These are phyloP conservation scores for Kitagawia praeruptora DNA, from an alignment of 129 eudicot species.

Conservation along the genomic window DNA sequence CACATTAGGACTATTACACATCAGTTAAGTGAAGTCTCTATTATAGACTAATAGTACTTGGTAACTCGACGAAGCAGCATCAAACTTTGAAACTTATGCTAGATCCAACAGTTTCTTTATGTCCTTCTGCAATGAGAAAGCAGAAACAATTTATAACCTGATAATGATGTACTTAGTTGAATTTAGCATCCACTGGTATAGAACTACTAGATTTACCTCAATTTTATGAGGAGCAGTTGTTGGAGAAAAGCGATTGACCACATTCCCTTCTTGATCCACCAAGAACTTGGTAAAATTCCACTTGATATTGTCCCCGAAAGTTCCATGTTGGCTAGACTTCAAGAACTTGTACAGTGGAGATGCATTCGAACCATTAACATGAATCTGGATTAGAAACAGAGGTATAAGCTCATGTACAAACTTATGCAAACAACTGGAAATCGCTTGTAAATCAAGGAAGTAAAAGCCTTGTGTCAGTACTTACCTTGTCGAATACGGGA, in stretches of 20 bases:
- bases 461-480: not conserved
- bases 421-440: not conserved
- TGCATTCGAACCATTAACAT: slow-evolving; percentile 66
- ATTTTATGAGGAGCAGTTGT: slow-evolving; percentile 87
- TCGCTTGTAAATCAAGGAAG: not conserved
- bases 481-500: slow-evolving; percentile 76
- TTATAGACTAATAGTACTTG: not conserved
- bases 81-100: not conserved
- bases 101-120: not conserved
- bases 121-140: slow-evolving; percentile 3
- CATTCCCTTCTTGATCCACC: slow-evolving; percentile 64
- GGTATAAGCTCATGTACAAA: not conserved
- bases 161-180: not conserved
- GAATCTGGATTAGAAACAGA: slow-evolving; percentile 35
- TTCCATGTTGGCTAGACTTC: slow-evolving; percentile 66
- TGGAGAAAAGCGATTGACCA: slow-evolving; percentile 86
- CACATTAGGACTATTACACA: not conserved
- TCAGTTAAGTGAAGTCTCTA: not conserved
- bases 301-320: slow-evolving; percentile 73
- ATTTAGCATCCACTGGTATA: not conserved
- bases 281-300: slow-evolving; percentile 93
- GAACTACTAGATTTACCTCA: slow-evolving; percentile 43
- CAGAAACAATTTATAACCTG: not conserved
- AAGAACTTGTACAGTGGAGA: slow-evolving; percentile 67
- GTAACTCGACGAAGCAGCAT: not conserved